Evolutionary conservation across 345 rosid genomes (phyloP).

Genomic region (Hypericum perforatum): DNA sequence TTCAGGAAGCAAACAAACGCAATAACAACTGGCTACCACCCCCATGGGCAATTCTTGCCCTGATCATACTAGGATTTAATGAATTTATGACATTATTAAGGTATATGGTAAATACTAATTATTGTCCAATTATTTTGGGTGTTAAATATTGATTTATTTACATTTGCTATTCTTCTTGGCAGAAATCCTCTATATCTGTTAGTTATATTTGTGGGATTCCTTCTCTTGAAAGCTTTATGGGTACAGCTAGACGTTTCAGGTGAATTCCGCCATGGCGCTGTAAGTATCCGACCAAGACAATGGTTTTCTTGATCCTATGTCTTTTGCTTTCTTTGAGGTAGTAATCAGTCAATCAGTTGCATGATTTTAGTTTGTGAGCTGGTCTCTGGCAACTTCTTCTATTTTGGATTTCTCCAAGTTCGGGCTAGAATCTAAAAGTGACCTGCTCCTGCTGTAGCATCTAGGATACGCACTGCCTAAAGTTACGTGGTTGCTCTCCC

Average conservation of each 20-base stretch:
- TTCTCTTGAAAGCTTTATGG: constrained; percentile 86
- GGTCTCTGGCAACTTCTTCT: background rate
- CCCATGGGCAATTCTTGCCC: constrained; percentile 94
- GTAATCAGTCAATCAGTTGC: background rate
- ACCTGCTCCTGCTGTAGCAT: too few species aligned
- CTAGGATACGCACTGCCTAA: too few species aligned
- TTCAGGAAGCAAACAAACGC: constrained; percentile 93
- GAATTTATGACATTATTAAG: constrained; percentile 98
- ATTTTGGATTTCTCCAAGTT: background rate
- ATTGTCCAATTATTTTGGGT: constrained; percentile 1
- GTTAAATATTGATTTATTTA: background rate
- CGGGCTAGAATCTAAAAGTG: background rate
- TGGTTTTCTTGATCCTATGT: too few species aligned
- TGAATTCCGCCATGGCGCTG: constrained; percentile 81
- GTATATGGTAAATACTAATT: constrained; percentile 23
- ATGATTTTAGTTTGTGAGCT: background rate
- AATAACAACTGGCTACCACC: constrained; percentile 98
- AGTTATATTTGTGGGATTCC: constrained; percentile 57
- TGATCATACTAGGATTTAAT: constrained; percentile 81
- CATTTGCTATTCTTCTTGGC: constrained; percentile 20
- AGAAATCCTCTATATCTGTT: constrained; percentile 86
- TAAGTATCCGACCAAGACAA: constrained; percentile 28
- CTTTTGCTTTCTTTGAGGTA: too few species aligned
- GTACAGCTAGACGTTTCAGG: constrained; percentile 82
- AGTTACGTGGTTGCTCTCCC: too few species aligned